Evolutionary conservation across 495 filamentous ascomycete species (phyloP), one percentile per base, ranked within the genome.

Genomic region (Talaromyces liani): DNA sequence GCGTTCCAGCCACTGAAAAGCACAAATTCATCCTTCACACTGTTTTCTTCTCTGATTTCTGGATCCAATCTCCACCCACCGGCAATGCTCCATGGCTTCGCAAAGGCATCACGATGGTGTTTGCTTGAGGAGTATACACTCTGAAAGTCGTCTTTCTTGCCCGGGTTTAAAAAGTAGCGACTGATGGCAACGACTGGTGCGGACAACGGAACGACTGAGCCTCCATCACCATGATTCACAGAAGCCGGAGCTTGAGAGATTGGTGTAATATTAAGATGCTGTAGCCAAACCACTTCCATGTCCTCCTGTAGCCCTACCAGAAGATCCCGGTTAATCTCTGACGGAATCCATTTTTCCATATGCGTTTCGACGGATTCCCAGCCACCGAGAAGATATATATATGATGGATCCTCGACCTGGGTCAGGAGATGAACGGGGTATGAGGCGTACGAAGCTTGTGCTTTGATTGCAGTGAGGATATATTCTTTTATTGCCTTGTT

Each of bases 61-160:
- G 74, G 77, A 66, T 83, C 82, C 31, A 82, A 73, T 36, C 80
- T 72, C 77, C 81, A 84, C 0, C 82, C 80, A 4, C 70, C 75
- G 36, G 68, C 70, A 51, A 82, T 71, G 6, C 64, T 58, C 27
- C 67, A 65, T 4, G 78, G 77, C 4, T 73, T 69, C 6, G 70
- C 73, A 63, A 75, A 73, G 2, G 61, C 68, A 31, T 77, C 73
- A 27, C 83, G 54, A 36, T 73, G 41, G 2, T 65, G 65, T 31
- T 71, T 72, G 0, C 65, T 72, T 9, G 71, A 65, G 0, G 66
- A 61, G 63, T 79, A 80, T 8, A 60, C 65, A 31, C 59, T 64
- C 0, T 72, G 69, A 62, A 85, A 82, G 1, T 65, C 73, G 5
- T 8, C 65, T 66, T 61, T 77, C 82, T 24, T 80, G 73, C 9